Conservation (phyloP, 2,329 filamentous ascomycete species). For the Ploettnerulaceae sp. region DNA sequence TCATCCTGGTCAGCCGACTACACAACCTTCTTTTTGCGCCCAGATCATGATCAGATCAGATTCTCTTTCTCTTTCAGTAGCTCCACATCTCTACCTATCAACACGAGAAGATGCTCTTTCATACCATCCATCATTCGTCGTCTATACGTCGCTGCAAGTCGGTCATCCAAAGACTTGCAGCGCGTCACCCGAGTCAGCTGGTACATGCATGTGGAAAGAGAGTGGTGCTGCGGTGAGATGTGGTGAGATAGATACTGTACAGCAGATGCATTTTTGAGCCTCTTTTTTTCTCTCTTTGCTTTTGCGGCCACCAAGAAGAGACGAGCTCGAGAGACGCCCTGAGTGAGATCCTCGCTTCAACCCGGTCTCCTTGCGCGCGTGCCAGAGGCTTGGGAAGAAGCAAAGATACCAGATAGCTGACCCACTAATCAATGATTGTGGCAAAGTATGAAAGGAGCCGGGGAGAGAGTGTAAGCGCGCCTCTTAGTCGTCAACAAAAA, state of each 20-base stretch:
- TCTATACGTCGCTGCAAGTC: no score
- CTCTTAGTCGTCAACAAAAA: no score
- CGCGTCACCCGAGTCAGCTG: conserved; percentile 3
- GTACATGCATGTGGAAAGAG: not conserved
- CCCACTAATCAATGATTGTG: not conserved
- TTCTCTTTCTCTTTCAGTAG: not conserved
- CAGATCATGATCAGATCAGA: no score
- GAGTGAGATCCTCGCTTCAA: conserved; percentile 10
- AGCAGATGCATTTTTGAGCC: conserved; percentile 22
- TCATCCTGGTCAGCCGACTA: conserved; percentile 15
- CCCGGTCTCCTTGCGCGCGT: conserved; percentile 7
- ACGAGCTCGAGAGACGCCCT: no score
- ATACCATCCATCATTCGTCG: not conserved
- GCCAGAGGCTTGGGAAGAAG: conserved; percentile 25
- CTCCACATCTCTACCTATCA: not conserved
- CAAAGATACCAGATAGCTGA: conserved; percentile 11
- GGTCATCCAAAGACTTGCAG: not conserved
- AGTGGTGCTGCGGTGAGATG: conserved; percentile 10
- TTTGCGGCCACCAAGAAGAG: conserved; percentile 9
- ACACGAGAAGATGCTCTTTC: conserved; percentile 8
- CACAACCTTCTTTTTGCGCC: no score
- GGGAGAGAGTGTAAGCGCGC: no score
- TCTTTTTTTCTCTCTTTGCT: conserved; percentile 18
- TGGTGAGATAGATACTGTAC: no score
- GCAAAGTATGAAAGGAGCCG: conserved; percentile 13